phyloP scores from a whole-genome alignment of 345 rosid species.

The Gossypium ekmanianum region DNA sequence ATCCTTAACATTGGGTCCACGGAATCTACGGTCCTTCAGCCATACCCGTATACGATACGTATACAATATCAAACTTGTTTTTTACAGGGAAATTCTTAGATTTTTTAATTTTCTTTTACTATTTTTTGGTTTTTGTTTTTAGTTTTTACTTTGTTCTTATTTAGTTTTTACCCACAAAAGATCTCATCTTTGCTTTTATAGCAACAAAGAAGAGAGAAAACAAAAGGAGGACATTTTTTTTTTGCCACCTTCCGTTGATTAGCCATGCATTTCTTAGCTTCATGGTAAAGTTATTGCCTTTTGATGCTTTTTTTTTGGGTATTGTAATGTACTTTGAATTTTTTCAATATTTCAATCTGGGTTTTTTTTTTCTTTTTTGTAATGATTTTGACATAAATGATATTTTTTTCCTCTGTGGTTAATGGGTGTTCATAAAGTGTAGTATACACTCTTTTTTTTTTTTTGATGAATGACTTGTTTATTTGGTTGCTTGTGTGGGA shows the following conservation, averaged over 20 bases:
- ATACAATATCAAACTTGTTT: neutral
- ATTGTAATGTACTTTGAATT: neutral
- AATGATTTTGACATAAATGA: slow-evolving; percentile 15
- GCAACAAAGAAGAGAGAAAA: neutral
- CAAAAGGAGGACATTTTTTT: neutral
- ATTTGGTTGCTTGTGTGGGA: slow-evolving; percentile 32
- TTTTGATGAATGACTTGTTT: slow-evolving; percentile 18
- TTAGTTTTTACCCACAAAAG: slow-evolving; percentile 2
- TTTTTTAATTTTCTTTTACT: neutral
- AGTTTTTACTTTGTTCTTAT: neutral
- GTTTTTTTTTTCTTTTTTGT: slow-evolving; percentile 3
- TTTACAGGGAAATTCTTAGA: neutral
- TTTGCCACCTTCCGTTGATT: slow-evolving; percentile 17
- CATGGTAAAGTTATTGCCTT: slow-evolving; percentile 16
- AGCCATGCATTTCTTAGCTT: slow-evolving; percentile 18
- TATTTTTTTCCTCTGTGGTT: slow-evolving; percentile 6
- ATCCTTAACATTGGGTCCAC: slow-evolving; percentile 25
- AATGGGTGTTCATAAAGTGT: slow-evolving; percentile 14
- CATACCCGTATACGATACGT: slow-evolving; percentile 25
- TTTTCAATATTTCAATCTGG: slow-evolving; percentile 4
- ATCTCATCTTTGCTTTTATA: slow-evolving; percentile 2
- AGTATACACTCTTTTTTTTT: no score
- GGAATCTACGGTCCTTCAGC: slow-evolving; percentile 20
- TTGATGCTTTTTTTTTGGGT: neutral
- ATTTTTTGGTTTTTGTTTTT: neutral